Base-by-base conservation (phyloP, 352 stramenopile species). In the Phytopythium ostracodes region DNA sequence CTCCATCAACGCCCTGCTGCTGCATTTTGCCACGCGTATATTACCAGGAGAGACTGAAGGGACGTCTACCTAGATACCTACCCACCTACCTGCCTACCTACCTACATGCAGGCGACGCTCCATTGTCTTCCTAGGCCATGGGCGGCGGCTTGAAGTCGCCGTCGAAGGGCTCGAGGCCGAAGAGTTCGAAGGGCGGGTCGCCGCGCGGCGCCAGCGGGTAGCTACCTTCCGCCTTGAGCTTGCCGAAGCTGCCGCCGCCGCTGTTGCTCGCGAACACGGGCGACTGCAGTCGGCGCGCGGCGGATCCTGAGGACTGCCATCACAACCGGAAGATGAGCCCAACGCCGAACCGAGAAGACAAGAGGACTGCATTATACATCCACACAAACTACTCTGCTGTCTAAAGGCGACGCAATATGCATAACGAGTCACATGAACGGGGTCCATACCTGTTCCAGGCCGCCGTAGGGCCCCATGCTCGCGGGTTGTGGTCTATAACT, bases 361-460 rank as follows among this genome's bases (percentile, higher is more conserved):
- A 29, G n/a, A 22, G 31, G 44, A 51, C 44, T 51, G 44, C 44
- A 29, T 51, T 51, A 51, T 25, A 29, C 44, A 18, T 18, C 44
- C 22, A 29, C 44, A 20, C n/a, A 24, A 22, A 27, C 44, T 14
- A 2, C 44, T 1, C 44, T 17, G n/a, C 22, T 31, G 14, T 52
- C 46, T 33, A n/a, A 7, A 27, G 3, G 22, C 44, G 44, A 5
- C 9, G 4, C n/a, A 17, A 29, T 51, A 17, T 22, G 17, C 5
- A 17, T 25, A n/a, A 15, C 43, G 43, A 25, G 43, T 51, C 44
- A 51, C 44, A 51, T 51, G 44, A 51, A 51, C 18, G 22, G 46
- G 46, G 46, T 52, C 72, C 72, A 77, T 70, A 89, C 81, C 68
- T 87, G 78, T 18, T 91, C 81, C 73, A 90, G 84, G 56, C 59